Evolutionary conservation across 176 grass and related monocot genomes (phyloP).

Genomic region (bread wheat (Triticum aestivum)): DNA sequence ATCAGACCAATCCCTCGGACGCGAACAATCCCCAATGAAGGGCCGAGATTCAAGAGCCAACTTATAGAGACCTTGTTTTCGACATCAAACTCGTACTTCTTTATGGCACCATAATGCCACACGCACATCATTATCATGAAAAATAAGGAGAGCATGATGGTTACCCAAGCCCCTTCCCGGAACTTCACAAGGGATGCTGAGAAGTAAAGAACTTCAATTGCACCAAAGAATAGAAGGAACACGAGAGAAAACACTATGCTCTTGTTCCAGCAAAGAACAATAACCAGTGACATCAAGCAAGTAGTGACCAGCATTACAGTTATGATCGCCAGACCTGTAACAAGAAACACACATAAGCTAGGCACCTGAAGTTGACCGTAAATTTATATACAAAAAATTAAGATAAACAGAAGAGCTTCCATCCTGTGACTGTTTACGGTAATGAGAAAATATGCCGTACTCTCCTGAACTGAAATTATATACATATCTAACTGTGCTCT

Average conservation of each 20-base stretch:
- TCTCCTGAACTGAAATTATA: neutral
- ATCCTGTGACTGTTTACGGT: neutral
- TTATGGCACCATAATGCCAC: conserved; percentile 83
- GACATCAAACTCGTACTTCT: conserved; percentile 83
- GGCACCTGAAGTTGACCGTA: neutral
- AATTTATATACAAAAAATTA: neutral
- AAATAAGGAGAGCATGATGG: conserved; percentile 68
- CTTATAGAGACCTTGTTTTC: conserved; percentile 89
- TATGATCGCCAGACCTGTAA: conserved; percentile 82
- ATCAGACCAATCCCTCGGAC: conserved; percentile 84
- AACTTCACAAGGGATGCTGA: conserved; percentile 84
- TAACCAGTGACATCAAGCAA: conserved; percentile 88
- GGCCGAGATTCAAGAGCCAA: conserved; percentile 79
- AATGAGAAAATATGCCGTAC: neutral
- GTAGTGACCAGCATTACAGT: conserved; percentile 95
- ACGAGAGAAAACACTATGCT: conserved; percentile 48
- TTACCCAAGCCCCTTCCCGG: conserved; percentile 87
- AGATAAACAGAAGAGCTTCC: neutral
- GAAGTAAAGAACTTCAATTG: conserved; percentile 80
- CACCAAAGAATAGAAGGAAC: conserved; percentile 78
- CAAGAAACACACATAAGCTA: neutral
- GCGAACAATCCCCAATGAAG: conserved; percentile 84
- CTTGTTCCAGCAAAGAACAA: conserved; percentile 90
- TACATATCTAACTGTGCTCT: neutral
- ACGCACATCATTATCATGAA: conserved; percentile 86